Percentiles rank a stretch among this genome's conserved stretches.
These are phyloP conservation scores for Boletus edulis DNA, from an alignment of 768 basidiomycete genomes.

Conservation along the genomic window DNA sequence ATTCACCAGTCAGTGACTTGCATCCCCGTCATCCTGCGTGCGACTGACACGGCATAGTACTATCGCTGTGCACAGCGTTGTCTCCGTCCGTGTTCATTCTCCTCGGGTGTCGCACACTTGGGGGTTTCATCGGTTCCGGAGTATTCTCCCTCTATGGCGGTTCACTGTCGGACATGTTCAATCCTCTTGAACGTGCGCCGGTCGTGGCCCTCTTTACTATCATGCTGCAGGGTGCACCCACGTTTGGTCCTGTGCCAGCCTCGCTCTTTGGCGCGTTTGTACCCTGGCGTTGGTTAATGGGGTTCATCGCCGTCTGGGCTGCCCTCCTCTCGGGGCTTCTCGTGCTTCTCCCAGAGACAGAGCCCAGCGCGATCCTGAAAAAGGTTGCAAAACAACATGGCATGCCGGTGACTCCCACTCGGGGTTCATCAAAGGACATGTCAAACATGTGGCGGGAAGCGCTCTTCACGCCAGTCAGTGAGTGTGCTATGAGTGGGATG, in stretches of 20 bases:
- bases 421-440: background rate
- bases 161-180: constrained; percentile 29
- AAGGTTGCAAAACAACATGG: constrained; percentile 13
- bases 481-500: background rate
- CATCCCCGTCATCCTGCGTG: background rate
- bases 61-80: constrained; percentile 23
- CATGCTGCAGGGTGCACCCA: constrained; percentile 30
- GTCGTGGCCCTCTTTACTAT: constrained; percentile 30
- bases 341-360: constrained; percentile 25
- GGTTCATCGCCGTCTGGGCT: constrained; percentile 24
- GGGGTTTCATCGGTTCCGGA: constrained; percentile 24
- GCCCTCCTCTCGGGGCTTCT: constrained; percentile 16
- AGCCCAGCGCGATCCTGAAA: constrained; percentile 18
- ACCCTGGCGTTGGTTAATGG: constrained; percentile 29
- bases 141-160: constrained; percentile 31
- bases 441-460: constrained; percentile 21
- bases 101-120: constrained; percentile 18
- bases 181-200: constrained; percentile 26
- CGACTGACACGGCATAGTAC: constrained; percentile 15
- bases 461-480: constrained; percentile 26
- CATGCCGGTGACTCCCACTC: background rate
- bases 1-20: constrained; percentile 20
- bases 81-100: constrained; percentile 22
- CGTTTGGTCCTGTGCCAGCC: constrained; percentile 27
- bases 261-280: constrained; percentile 19